These are phyloP conservation scores for Malassezia japonica DNA, from an alignment of 1,284 basidiomycete species.

Conservation along the genomic window DNA sequence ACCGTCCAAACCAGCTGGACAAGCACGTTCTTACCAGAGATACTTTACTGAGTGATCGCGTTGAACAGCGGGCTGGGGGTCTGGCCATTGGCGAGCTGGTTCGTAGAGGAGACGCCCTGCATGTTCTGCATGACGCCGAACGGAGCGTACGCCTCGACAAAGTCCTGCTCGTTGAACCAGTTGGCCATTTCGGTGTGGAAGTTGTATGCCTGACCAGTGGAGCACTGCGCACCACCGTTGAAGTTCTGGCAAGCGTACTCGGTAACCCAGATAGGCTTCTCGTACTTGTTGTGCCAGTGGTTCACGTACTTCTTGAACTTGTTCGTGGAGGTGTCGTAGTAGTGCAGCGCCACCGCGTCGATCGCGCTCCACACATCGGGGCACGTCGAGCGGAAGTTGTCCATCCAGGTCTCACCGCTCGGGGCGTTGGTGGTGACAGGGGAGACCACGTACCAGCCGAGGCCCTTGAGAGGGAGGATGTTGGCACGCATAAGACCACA, in stretches of 20 bases:
- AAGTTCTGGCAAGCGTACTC: slow-evolving; percentile 44
- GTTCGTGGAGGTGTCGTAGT: slow-evolving; percentile 27
- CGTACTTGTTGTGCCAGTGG: slow-evolving; percentile 24
- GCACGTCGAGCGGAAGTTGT: slow-evolving; percentile 25
- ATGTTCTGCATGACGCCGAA: slow-evolving; percentile 36
- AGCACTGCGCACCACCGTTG: slow-evolving; percentile 47
- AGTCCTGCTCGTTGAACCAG: slow-evolving; percentile 36
- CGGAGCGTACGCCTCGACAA: slow-evolving; percentile 30
- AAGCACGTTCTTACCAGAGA: too few species aligned
- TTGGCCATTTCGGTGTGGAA: slow-evolving; percentile 50
- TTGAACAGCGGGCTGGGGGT: slow-evolving; percentile 26
- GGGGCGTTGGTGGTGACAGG: slow-evolving; percentile 34
- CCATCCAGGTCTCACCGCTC: slow-evolving; percentile 28
- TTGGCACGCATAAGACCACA: slow-evolving; percentile 32
- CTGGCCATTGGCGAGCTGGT: slow-evolving; percentile 23
- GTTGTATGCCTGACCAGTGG: slow-evolving; percentile 48
- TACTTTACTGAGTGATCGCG: neutral
- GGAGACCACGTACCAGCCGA: slow-evolving; percentile 36
- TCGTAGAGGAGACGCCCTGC: slow-evolving; percentile 27
- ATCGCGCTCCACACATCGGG: slow-evolving; percentile 27
- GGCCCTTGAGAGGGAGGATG: slow-evolving; percentile 27
- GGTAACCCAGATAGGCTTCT: slow-evolving; percentile 39
- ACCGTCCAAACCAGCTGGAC: too few species aligned
- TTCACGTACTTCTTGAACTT: slow-evolving; percentile 31
- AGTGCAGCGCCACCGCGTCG: slow-evolving; percentile 38